Evolutionary conservation across 2,329 filamentous ascomycete genomes (phyloP).

Genomic region (Knoxdaviesia capensis): DNA sequence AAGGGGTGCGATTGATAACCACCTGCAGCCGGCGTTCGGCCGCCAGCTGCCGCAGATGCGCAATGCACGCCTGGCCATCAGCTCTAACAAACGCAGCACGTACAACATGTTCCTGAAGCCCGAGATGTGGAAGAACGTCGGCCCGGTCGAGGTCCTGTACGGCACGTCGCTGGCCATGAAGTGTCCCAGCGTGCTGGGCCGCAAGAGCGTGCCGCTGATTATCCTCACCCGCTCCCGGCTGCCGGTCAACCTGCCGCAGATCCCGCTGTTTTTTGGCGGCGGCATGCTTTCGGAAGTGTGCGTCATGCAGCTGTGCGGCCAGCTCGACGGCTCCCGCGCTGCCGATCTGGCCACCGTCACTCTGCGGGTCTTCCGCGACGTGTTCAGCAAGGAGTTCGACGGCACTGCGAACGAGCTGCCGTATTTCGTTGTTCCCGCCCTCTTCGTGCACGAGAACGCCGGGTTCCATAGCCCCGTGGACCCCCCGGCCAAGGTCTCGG

Average conservation of each 20-base stretch:
- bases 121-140: constrained; percentile 40
- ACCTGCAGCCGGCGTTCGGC: constrained; percentile 53
- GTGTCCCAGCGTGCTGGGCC: constrained; percentile 32
- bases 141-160: constrained; percentile 33
- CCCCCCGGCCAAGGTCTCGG: neutral
- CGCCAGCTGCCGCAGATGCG: constrained; percentile 61
- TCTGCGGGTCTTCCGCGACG: constrained; percentile 53
- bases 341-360: constrained; percentile 50
- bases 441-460: constrained; percentile 8
- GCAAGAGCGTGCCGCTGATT: constrained; percentile 41
- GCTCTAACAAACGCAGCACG: constrained; percentile 48
- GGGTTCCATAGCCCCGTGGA: neutral
- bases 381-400: constrained; percentile 78
- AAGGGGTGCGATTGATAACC: constrained; percentile 46
- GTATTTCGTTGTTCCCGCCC: constrained; percentile 60
- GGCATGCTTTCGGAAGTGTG: constrained; percentile 37
- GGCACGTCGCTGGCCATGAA: constrained; percentile 39
- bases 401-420: constrained; percentile 42
- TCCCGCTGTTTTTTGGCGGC: constrained; percentile 53
- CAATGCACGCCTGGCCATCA: constrained; percentile 74
- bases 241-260: constrained; percentile 37
- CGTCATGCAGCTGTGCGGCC: constrained; percentile 20
- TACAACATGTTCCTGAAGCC: constrained; percentile 73
- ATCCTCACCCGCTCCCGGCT: constrained; percentile 49
- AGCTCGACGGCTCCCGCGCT: constrained; percentile 21